Percentiles rank a stretch among this genome's conserved stretches.
Conservation (phyloP, 1,139 yeast species). For the Yamadazyma friedrichii region DNA sequence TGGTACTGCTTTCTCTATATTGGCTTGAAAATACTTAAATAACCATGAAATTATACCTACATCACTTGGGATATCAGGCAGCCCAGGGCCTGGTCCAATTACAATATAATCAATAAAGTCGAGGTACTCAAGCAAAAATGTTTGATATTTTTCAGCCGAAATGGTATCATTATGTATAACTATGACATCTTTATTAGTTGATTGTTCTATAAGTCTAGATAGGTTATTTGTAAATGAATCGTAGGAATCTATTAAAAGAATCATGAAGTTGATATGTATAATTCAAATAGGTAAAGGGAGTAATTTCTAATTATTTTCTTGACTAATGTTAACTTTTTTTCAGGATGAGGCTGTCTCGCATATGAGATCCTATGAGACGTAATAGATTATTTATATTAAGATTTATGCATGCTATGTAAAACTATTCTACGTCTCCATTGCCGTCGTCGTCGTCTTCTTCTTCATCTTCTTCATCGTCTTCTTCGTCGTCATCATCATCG, state of each 20-base stretch:
- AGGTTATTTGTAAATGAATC: constrained; percentile 92
- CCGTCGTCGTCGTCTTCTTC: constrained; percentile 13
- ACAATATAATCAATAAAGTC: constrained; percentile 71
- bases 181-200: constrained; percentile 55
- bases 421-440: constrained; percentile 1
- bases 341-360: constrained; percentile 5
- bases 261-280: constrained; percentile 26
- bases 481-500: constrained; percentile 39
- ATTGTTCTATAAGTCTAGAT: constrained; percentile 56
- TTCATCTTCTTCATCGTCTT: constrained; percentile 25
- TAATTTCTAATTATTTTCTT: no score
- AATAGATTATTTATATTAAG: constrained; percentile 4
- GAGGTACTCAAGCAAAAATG: constrained; percentile 37
- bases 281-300: no score
- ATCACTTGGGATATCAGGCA: constrained; percentile 64
- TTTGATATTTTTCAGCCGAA: constrained; percentile 27
- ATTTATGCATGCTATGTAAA: constrained; percentile 5
- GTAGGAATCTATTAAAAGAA: constrained; percentile 85
- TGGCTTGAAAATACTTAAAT: constrained; percentile 26
- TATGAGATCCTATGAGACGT: constrained; percentile 3
- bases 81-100: constrained; percentile 98
- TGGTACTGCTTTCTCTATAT: constrained; percentile 45
- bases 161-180: constrained; percentile 78
- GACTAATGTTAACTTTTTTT: not conserved
- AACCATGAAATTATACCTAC: constrained; percentile 73